Evolutionary conservation across 352 stramenopile species (phyloP), one percentile per base, ranked within the genome.

Genomic region (Pythium folliculosum): DNA sequence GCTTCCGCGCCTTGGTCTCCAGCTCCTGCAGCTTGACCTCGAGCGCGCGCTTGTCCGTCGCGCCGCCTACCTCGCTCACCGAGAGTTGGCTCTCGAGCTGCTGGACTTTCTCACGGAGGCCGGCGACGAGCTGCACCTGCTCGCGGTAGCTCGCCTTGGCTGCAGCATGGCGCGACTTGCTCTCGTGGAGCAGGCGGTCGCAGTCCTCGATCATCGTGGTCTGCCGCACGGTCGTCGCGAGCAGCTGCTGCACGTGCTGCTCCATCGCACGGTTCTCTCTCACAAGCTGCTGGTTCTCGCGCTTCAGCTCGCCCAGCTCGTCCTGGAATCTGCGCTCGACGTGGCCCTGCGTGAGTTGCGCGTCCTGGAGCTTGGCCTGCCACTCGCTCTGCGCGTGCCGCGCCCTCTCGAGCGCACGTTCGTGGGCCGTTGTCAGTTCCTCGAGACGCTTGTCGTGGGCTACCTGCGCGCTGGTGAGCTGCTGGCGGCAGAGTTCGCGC

Each of bases 171-270:
- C 84, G 78, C 9, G 35, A 64, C 63, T 80, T 79, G 14, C 73
- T 65, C 27, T 90, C 79, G 3, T 71, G 74, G 5, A 92, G 62
- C 30, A 73, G 75, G 17, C 80, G 82, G 49, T 92, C 81, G 47
- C 81, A 92, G 49, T 92, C 84, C 47, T 92, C 82, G 37, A 91
- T 90, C 57, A 92, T 75, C n/a, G 70, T 72, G 32, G 82, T 91
- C 64, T 92, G 84, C 8, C 82, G 63, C 48, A 84, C 71, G 4
- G 84, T 90, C 25, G 84, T 92, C 9, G 72, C 72, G 21, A 88
- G 68, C 40, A 92, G 64, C 3, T 81, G 74, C 61, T 81, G 69
- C 7, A 87, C 78, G 32, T 84, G 80, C 17, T 79, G 17, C 44
- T 88, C 72, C 17, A 82, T 64, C 19, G 76, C 59, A 2, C 47